Percentiles rank a stretch among this genome's conserved stretches.
phyloP scores from a whole-genome alignment of 129 eudicot species.

The Flaveria trinervia region DNA sequence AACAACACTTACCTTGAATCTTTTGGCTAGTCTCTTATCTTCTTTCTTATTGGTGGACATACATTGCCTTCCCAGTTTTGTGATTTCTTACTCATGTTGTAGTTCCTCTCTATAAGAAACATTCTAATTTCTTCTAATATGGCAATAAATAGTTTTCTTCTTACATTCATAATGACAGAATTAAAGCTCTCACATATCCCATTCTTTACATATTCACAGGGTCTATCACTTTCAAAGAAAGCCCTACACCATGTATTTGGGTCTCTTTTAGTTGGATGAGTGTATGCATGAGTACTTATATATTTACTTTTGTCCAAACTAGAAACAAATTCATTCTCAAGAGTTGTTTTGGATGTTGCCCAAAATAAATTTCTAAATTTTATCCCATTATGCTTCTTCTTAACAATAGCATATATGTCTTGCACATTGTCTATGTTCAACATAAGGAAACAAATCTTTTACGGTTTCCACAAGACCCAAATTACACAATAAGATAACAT shows the following conservation, averaged over 20 bases:
- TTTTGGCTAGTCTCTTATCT: no score
- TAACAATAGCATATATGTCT: background rate
- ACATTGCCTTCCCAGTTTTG: no score
- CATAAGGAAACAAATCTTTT: background rate
- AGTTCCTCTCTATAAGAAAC: no score
- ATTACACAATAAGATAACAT: background rate
- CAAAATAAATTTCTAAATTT: background rate
- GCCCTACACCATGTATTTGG: background rate
- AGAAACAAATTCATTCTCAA: background rate
- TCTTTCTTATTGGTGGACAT: no score
- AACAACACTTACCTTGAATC: no score
- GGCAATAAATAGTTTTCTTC: no score
- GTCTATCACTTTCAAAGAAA: background rate
- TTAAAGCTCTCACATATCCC: no score
- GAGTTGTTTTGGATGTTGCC: background rate
- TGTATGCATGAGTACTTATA: background rate
- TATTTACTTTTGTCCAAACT: background rate
- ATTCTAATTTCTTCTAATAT: no score
- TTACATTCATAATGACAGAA: no score
- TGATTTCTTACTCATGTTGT: no score
- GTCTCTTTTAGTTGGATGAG: background rate
- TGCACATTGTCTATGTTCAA: conserved; percentile 10
- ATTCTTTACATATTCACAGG: background rate
- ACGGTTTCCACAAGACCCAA: background rate
- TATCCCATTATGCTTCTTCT: background rate